Evolutionary conservation across 2,329 filamentous ascomycete genomes (phyloP).

Genomic region (Paraphaeosphaeria sporulosa): DNA sequence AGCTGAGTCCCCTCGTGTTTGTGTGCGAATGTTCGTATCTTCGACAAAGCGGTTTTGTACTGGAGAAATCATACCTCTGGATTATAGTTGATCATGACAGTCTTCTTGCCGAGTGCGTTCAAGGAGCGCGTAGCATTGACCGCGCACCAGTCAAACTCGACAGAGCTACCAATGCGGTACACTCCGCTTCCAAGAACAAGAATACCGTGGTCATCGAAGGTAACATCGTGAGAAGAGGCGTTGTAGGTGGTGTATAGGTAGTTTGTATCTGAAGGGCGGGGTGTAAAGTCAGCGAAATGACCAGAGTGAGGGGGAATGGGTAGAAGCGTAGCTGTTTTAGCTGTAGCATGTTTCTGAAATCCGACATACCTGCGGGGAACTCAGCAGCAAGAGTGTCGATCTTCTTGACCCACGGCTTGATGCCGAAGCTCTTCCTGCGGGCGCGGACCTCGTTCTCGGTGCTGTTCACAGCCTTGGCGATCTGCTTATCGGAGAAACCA

Average conservation of each 20-base stretch:
- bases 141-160: constrained; percentile 99
- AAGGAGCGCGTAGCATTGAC: constrained; percentile 88
- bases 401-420: constrained; percentile 96
- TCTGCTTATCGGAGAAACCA: constrained; percentile 97
- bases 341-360: no score
- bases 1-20: no score
- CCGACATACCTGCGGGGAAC: constrained; percentile 85
- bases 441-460: constrained; percentile 91
- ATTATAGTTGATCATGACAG: constrained; percentile 86
- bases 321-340: no score
- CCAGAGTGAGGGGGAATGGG: no score
- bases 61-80: neutral
- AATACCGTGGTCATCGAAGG: constrained; percentile 89
- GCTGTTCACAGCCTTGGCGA: constrained; percentile 82
- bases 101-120: constrained; percentile 90
- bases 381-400: constrained; percentile 98
- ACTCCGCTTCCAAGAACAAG: constrained; percentile 93
- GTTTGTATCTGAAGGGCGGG: no score
- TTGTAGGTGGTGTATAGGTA: constrained; percentile 94
- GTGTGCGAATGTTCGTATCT: no score
- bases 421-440: constrained; percentile 82
- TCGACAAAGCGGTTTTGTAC: no score
- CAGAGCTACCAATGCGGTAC: constrained; percentile 95
- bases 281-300: no score
- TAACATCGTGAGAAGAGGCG: constrained; percentile 89